A percentile compares a stretch with the other conserved stretches of the same genome.
Evolutionary conservation across 306 rosid genomes (phyloP).

Genomic region (Oxytropis ochrocephala): DNA sequence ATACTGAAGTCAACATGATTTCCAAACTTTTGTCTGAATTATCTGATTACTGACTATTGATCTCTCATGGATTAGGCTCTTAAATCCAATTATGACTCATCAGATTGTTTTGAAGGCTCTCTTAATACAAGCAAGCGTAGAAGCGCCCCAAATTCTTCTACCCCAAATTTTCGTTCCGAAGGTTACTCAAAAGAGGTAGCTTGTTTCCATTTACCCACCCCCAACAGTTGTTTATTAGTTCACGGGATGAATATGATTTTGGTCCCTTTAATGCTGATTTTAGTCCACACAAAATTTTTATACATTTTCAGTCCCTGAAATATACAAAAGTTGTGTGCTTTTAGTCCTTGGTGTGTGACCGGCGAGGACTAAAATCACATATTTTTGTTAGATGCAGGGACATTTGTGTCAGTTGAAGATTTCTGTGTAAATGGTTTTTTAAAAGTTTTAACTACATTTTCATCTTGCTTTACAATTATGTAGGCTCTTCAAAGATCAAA

Average conservation of each 20-base stretch:
- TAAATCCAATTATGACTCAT: constrained; percentile 24
- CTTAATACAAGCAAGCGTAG: constrained; percentile 14
- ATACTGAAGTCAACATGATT: not conserved
- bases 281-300: too few relatives aligned
- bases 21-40: not conserved
- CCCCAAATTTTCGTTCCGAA: constrained; percentile 13
- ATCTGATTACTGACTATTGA: constrained; percentile 16
- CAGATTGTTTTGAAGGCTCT: constrained; percentile 23
- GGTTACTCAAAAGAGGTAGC: constrained; percentile 26
- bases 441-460: constrained; percentile 9
- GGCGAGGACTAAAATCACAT: too few relatives aligned
- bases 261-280: too few relatives aligned
- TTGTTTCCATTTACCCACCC: not conserved
- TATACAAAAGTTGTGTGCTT: too few relatives aligned
- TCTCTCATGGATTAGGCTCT: constrained; percentile 14
- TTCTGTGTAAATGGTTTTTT: constrained; percentile 4
- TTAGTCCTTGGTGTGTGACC: too few relatives aligned
- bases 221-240: not conserved
- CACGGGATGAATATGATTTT: too few relatives aligned
- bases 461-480: constrained; percentile 25
- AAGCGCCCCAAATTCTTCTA: constrained; percentile 6
- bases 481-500: constrained; percentile 49
- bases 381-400: too few relatives aligned
- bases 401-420: not conserved
- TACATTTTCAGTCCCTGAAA: too few relatives aligned